Evolutionary conservation across 768 basidiomycete species (phyloP), one percentile per base, ranked within the genome.

Genomic region (Mycena galericulata): DNA sequence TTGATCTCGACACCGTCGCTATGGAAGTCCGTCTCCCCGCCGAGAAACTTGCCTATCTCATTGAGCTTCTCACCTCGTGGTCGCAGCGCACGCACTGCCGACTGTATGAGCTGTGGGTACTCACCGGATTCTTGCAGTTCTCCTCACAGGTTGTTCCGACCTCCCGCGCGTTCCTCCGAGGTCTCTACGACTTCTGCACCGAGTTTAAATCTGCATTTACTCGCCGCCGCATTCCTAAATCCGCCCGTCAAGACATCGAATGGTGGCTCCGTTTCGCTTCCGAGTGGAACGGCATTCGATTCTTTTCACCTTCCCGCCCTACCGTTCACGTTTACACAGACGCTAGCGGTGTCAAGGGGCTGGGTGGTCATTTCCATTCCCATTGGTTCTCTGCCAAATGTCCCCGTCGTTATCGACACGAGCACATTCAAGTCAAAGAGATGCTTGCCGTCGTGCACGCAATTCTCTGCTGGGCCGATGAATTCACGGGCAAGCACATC

Each of bases 341-440:
- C 51, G 77, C 77, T 36, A 75, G 74, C 57, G 75, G 77, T 17
- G 34, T 40, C 20, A 71, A 72, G 20, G 75, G 76, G n/a, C 34
- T 71, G 20, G 69, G 69, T 8, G 77, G 76, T 14, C 60, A 74
- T 59, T 71, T 74, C 43, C 69, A 56, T 12, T n/a, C 56, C 1
- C 29, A 22, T 1, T 76, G 75, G 75, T 79, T 75, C 64, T 61
- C 77, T 6, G 60, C 67, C 2, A 64, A 66, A 1, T 61, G 75
- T 26, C 72, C 77, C 11, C 58, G 68, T 11, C 77, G 74, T 38
- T 72, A 67, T 10, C 58, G 68, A 11, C 77, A 73, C 43, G 70
- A 67, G 3, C 75, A 76, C 54, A 77, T 77, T n/a, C 72, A 75
- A 22, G 41, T 59, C 18, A 59, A 59, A 22, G 57, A 59, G 20